Base-by-base conservation (phyloP, 2,329 filamentous ascomycete species). In the Amphichorda felina region DNA sequence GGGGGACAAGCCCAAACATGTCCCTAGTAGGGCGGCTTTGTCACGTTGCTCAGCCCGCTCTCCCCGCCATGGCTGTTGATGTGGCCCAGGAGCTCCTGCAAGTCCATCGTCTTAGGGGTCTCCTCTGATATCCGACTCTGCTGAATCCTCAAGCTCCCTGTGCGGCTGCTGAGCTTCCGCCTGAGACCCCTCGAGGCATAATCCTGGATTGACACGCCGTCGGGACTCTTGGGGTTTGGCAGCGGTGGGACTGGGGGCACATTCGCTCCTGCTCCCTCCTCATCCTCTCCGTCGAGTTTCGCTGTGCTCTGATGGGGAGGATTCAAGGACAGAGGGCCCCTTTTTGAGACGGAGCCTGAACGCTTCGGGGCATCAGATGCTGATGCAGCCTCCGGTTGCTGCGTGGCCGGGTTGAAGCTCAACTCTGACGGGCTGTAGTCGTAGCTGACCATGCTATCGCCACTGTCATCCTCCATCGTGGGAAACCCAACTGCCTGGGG, bases 371-470 rank as follows among this genome's bases (percentile, higher is more conserved):
- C 34, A 16, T 35, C 28, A 4, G 35, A n/a, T n/a, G 10, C 28
- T n/a, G 26, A 6, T 24, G n/a, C 18, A 13, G 18, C 27, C 15
- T 14, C 54, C 24, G 56, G 54, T 37, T 40, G 48, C 41, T 25
- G 28, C 14, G 27, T 32, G 9, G 38, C 42, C 39, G 46, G 51
- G 38, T 72, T 75, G 51, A 73, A 78, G 27, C 74, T 80, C 15
- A 75, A 57, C 48, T 84, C 79, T 6, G 77, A 82, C n/a, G 72
- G 65, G 30, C 72, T 71, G 43, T 73, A 68, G 38, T 83, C 79
- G 43, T 78, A 81, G 58, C 77, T 82, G 42, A 80, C 70, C 64
- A 85, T 72, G 53, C 78, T 83, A 36, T 85, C 80, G 48, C 66
- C 75, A 36, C 64, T 70, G 39, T 71, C 72, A 35, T 69, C 65